phyloP scores from a whole-genome alignment of 306 rosid species.

The Prunus armeniaca region DNA sequence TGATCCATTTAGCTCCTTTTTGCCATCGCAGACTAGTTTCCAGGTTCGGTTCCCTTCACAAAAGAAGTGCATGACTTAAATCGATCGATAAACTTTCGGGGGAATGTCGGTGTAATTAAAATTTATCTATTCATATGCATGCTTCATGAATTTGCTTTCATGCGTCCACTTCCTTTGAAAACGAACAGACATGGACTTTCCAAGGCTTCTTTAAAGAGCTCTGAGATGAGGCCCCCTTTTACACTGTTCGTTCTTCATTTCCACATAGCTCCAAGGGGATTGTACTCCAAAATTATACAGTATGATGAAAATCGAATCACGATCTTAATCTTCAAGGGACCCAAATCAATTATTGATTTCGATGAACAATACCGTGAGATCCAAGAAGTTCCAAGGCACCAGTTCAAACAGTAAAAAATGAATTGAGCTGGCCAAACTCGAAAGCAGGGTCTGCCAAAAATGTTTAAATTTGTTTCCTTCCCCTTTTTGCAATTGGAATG shows the following conservation, averaged over 20 bases:
- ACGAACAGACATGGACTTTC: not conserved
- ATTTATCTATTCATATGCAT: not conserved
- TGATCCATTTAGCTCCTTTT: not conserved
- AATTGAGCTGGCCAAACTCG: not conserved
- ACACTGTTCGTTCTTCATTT: not conserved
- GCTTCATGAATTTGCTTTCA: not conserved
- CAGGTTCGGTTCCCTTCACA: not conserved
- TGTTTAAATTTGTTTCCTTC: not conserved
- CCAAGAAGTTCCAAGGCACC: not conserved
- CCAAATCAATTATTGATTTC: not conserved
- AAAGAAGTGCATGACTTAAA: not conserved
- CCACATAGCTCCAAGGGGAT: not conserved
- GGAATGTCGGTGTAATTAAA: not conserved
- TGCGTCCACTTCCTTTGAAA: not conserved
- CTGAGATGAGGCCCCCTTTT: not conserved
- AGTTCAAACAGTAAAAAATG: not conserved
- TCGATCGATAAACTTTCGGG: not conserved
- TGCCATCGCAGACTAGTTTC: not conserved
- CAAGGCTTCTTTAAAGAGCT: not conserved
- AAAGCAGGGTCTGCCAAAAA: not conserved
- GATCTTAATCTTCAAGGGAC: not conserved
- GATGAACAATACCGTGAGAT: not conserved
- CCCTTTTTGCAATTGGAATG: not conserved
- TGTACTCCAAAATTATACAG: not conserved
- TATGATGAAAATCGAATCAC: not conserved